A percentile compares a stretch with the other conserved stretches of the same genome.
Conservation (phyloP, 1,284 basidiomycete species). For the Ganoderma leucocontextum region DNA sequence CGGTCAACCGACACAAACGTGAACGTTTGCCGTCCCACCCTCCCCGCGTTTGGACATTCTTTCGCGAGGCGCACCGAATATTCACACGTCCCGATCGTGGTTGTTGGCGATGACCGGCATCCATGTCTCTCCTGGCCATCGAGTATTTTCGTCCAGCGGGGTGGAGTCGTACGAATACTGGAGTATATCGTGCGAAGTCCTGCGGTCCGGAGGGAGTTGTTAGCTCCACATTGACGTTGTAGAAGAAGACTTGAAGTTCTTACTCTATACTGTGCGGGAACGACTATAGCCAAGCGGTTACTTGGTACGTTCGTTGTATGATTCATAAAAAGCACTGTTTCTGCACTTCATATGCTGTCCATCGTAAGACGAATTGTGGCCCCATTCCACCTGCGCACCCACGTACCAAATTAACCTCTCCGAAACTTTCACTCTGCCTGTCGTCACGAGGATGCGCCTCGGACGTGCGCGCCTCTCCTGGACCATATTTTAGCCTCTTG, state of each 20-base stretch:
- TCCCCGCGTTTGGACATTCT: not conserved
- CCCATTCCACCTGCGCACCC: not conserved
- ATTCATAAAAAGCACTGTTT: too few relatives aligned
- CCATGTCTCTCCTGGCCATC: not conserved
- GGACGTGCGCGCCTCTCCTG: not conserved
- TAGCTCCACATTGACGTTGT: not conserved
- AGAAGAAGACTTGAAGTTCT: not conserved
- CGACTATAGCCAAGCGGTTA: not conserved
- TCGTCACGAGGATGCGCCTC: conserved; percentile 12
- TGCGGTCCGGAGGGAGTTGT: not conserved
- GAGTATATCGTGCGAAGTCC: not conserved
- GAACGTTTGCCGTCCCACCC: not conserved
- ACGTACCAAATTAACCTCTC: conserved; percentile 3
- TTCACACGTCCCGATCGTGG: not conserved
- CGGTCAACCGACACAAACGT: not conserved
- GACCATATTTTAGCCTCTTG: conserved; percentile 3
- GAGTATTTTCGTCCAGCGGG: not conserved
- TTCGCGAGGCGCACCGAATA: not conserved
- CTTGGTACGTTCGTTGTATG: not conserved
- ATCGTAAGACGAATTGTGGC: not conserved
- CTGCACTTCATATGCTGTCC: too few relatives aligned
- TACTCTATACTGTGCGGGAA: not conserved
- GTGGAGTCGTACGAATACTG: not conserved
- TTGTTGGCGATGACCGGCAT: not conserved
- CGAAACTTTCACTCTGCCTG: not conserved